Conservation (phyloP, 2,329 filamentous ascomycete species). For the Diaporthe velutina region DNA sequence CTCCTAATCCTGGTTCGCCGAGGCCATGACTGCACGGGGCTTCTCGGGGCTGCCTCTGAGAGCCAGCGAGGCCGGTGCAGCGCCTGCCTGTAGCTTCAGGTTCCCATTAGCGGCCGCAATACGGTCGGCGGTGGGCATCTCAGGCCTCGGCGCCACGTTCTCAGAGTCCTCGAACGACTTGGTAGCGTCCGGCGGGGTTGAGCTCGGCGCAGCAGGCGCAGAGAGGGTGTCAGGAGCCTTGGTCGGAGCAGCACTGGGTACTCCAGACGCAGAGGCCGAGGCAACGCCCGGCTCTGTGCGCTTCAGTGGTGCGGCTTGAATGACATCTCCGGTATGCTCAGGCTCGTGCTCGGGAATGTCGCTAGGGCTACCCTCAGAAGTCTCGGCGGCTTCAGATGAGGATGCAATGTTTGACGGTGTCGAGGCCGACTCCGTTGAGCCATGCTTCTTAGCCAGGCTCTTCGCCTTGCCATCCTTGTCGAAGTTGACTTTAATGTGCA, state of each 20-base stretch:
- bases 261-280: not conserved
- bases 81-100: constrained; percentile 38
- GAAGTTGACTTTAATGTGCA: constrained; percentile 65
- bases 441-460: constrained; percentile 47
- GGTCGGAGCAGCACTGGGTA: not conserved
- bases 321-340: constrained; percentile 37
- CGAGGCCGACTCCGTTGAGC: constrained; percentile 44
- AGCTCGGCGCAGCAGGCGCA: not conserved
- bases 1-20: constrained; percentile 32
- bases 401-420: constrained; percentile 37
- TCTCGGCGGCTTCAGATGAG: constrained; percentile 22
- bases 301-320: constrained; percentile 38
- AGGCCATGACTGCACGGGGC: constrained; percentile 39
- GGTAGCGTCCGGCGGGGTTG: not conserved
- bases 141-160: constrained; percentile 10
- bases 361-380: constrained; percentile 32
- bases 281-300: not conserved
- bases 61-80: constrained; percentile 61
- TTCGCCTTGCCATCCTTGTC: constrained; percentile 52
- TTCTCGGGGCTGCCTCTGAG: constrained; percentile 75
- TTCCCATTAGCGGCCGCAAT: not conserved
- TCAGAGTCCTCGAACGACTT: not conserved
- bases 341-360: constrained; percentile 36
- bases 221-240: not conserved
- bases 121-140: constrained; percentile 9